A percentile compares a stretch with the other conserved stretches of the same genome.
Conservation (phyloP, 2,329 filamentous ascomycete genomes). For the Cadophora sp. region DNA sequence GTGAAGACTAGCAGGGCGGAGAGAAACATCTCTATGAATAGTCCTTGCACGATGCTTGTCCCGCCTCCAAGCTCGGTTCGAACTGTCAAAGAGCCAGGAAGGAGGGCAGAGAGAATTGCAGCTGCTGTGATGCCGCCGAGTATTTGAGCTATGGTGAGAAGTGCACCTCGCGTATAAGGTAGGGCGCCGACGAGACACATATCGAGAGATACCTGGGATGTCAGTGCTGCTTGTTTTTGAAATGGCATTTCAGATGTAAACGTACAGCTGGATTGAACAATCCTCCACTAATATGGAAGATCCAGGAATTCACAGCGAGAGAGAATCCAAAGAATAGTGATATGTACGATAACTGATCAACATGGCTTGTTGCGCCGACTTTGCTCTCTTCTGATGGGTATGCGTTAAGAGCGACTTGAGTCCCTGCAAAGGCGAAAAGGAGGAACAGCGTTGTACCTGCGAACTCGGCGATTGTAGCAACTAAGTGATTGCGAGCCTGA, state of each 20-base stretch:
- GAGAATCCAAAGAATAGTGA: slow-evolving; percentile 40
- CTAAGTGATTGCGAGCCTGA: slow-evolving; percentile 37
- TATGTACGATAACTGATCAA: slow-evolving; percentile 47
- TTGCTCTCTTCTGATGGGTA: slow-evolving; percentile 43
- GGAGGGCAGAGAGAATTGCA: slow-evolving; percentile 49
- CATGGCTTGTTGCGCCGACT: slow-evolving; percentile 51
- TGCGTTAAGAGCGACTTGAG: slow-evolving; percentile 37
- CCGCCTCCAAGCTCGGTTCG: slow-evolving; percentile 50
- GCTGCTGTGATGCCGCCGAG: slow-evolving; percentile 49
- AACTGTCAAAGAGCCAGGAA: slow-evolving; percentile 53
- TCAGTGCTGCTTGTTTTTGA: background rate
- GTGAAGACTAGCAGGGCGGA: slow-evolving; percentile 56
- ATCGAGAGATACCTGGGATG: slow-evolving; percentile 44
- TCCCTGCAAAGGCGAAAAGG: slow-evolving; percentile 41
- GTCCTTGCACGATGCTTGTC: slow-evolving; percentile 50
- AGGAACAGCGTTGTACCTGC: slow-evolving; percentile 41
- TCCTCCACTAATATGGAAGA: slow-evolving; percentile 56
- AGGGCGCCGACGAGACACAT: slow-evolving; percentile 47
- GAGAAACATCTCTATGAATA: slow-evolving; percentile 58
- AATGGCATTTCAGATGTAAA: background rate
- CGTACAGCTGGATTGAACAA: slow-evolving; percentile 55
- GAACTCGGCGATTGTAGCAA: slow-evolving; percentile 37
- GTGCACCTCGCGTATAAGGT: slow-evolving; percentile 40
- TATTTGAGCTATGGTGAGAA: slow-evolving; percentile 45
- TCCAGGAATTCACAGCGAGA: slow-evolving; percentile 59